A percentile compares a stretch with the other conserved stretches of the same genome.
phyloP scores from a whole-genome alignment of 768 basidiomycete genomes.

The Cytidiella melzeri region DNA sequence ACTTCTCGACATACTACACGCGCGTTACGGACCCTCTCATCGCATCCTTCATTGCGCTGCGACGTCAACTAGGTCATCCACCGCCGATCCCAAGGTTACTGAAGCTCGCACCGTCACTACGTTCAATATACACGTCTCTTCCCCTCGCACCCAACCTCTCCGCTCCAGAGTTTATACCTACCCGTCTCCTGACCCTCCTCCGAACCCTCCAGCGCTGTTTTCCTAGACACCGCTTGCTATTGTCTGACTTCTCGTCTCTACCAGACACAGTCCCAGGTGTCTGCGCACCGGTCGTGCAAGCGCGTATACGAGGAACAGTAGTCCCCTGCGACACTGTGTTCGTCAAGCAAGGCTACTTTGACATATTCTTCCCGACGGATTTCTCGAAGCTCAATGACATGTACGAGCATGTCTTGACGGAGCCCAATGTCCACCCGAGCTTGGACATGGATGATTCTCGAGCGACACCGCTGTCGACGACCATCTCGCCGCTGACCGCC shows the following conservation, averaged over 20 bases:
- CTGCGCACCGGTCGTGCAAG: constrained; percentile 92
- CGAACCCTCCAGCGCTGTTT: constrained; percentile 77
- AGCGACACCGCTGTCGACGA: constrained; percentile 46
- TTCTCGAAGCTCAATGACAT: constrained; percentile 82
- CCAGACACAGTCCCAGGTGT: constrained; percentile 77
- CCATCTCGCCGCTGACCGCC: constrained; percentile 42
- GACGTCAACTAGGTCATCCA: constrained; percentile 50
- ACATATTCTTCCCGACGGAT: constrained; percentile 97
- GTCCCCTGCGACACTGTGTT: constrained; percentile 87
- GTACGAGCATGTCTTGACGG: constrained; percentile 79
- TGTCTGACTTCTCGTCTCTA: constrained; percentile 87
- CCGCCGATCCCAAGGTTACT: constrained; percentile 53
- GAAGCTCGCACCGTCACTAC: constrained; percentile 46
- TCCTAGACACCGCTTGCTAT: constrained; percentile 88
- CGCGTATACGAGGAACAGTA: constrained; percentile 75
- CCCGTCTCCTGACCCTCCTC: constrained; percentile 80
- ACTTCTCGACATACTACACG: constrained; percentile 80
- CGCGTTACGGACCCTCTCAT: constrained; percentile 84
- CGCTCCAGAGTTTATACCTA: constrained; percentile 85
- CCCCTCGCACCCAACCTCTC: constrained; percentile 93
- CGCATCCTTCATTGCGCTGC: constrained; percentile 65
- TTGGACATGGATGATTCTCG: constrained; percentile 26
- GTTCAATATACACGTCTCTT: constrained; percentile 59
- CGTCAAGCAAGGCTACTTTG: constrained; percentile 94
- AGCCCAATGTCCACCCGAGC: constrained; percentile 31